Conservation (phyloP, 139 green algal species). For the Closterium sp. region DNA sequence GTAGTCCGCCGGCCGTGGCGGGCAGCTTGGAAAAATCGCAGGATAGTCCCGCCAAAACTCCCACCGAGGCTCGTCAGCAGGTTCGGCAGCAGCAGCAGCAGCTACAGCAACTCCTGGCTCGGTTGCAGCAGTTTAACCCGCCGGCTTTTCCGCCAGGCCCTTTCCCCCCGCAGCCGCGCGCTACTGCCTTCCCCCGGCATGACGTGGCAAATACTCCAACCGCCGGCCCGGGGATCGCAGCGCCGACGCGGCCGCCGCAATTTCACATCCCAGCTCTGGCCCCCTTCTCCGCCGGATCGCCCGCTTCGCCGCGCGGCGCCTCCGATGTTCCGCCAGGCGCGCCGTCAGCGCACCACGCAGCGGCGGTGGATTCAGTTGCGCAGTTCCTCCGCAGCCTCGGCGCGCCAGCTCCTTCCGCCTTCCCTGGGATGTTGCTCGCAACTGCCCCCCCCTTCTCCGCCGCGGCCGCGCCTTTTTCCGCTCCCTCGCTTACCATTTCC, state of each 20-base stretch:
- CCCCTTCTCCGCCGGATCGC: not conserved
- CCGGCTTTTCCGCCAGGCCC: not conserved
- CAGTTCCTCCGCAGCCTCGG: not conserved
- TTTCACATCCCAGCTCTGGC: not conserved
- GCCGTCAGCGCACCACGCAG: not conserved
- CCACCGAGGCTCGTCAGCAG: not conserved
- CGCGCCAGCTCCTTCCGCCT: not conserved
- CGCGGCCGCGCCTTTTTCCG: not conserved
- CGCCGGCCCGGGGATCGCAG: no score
- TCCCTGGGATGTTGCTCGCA: not conserved
- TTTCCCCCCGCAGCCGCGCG: not conserved
- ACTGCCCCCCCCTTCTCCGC: no score
- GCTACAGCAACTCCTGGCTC: not conserved
- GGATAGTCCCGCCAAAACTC: not conserved
- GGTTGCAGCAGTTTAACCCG: not conserved
- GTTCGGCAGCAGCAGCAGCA: not conserved
- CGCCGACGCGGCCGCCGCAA: not conserved
- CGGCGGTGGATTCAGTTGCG: not conserved
- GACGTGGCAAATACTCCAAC: no score
- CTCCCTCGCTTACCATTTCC: not conserved
- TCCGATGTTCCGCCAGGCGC: not conserved
- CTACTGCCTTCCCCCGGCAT: no score
- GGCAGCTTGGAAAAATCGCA: not conserved
- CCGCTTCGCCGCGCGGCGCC: not conserved
- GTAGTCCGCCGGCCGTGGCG: not conserved